phyloP scores from a whole-genome alignment of 495 filamentous ascomycete species.

The Chaetomidium leptoderma region DNA sequence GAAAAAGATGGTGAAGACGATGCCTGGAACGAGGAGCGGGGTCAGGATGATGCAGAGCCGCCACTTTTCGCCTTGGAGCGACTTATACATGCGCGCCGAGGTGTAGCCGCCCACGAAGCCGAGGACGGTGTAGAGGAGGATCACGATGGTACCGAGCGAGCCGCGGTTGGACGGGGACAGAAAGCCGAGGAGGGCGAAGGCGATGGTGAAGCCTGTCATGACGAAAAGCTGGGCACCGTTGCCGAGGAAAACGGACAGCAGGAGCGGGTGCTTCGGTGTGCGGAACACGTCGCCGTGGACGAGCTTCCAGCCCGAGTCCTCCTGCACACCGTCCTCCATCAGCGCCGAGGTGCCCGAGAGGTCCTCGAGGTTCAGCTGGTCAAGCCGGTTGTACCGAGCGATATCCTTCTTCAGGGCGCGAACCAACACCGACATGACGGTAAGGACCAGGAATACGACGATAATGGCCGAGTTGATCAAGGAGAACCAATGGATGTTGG shows the following conservation, averaged over 20 bases:
- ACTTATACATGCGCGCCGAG: conserved; percentile 85
- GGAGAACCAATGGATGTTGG: conserved; percentile 97
- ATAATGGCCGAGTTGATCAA: conserved; percentile 92
- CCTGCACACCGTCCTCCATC: conserved; percentile 84
- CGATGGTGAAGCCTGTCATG: conserved; percentile 93
- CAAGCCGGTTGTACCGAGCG: conserved; percentile 88
- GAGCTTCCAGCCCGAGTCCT: conserved; percentile 97
- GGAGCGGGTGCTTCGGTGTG: conserved; percentile 71
- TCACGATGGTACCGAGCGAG: conserved; percentile 83
- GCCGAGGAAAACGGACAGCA: conserved; percentile 83
- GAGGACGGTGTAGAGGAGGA: conserved; percentile 87
- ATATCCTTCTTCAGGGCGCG: conserved; percentile 90
- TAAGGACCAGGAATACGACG: conserved; percentile 83
- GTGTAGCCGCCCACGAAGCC: conserved; percentile 91
- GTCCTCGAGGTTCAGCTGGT: conserved; percentile 81
- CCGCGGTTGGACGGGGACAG: conserved; percentile 93
- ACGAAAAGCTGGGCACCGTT: conserved; percentile 95
- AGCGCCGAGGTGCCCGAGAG: conserved; percentile 67
- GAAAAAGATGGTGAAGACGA: conserved; percentile 89
- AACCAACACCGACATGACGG: conserved; percentile 82
- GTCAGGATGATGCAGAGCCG: conserved; percentile 89
- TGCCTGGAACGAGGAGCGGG: conserved; percentile 75
- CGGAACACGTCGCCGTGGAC: conserved; percentile 98
- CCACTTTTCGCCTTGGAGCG: conserved; percentile 87
- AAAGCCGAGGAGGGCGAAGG: conserved; percentile 89